Conservation (phyloP, 2,329 filamentous ascomycete genomes). For the Clonostachys solani region DNA sequence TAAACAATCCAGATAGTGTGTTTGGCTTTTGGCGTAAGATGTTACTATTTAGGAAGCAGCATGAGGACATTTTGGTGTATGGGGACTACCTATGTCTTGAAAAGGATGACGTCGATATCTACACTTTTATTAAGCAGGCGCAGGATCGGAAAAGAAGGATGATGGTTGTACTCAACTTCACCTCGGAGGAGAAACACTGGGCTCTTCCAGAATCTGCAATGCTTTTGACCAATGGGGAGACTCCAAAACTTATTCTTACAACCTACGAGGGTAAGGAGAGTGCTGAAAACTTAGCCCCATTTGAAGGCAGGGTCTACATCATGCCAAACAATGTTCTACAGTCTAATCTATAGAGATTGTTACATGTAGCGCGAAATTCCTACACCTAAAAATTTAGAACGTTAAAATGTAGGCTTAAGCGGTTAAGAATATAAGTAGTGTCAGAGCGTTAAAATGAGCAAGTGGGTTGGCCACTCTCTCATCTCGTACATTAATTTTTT, state of each 20-base stretch:
- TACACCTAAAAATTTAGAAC: no score
- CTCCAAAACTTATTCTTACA: no score
- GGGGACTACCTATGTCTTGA: constrained; percentile 22
- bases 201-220: constrained; percentile 3
- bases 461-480: no score
- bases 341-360: no score
- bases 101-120: constrained; percentile 10
- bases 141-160: constrained; percentile 14
- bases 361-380: no score
- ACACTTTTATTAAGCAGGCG: constrained; percentile 20
- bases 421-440: no score
- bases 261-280: constrained; percentile 5
- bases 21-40: constrained; percentile 22
- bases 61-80: constrained; percentile 24
- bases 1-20: constrained; percentile 3
- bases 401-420: no score
- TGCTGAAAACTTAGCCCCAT: constrained; percentile 12
- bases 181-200: constrained; percentile 16
- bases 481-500: no score
- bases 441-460: no score
- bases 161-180: constrained; percentile 25
- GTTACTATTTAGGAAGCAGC: constrained; percentile 18
- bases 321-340: neutral
- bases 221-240: no score
- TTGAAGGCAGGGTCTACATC: constrained; percentile 23